Base-by-base conservation (phyloP, 345 rosid genomes). In the Gossypioides kirkii region DNA sequence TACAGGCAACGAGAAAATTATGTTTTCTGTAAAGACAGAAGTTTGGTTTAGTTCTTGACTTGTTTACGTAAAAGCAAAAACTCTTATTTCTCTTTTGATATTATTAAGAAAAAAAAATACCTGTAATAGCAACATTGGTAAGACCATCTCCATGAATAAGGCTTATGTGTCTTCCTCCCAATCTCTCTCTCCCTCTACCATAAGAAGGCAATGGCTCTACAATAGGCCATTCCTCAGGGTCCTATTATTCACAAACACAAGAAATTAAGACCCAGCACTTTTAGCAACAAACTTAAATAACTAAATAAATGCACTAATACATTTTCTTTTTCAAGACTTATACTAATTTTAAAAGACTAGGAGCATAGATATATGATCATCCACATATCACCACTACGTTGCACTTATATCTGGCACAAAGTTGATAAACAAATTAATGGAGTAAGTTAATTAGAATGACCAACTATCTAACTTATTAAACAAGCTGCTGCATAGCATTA, bases 131-230 rank as follows among this genome's bases (percentile, higher is more conserved):
- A 26, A 96, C 98, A 83, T 96, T 80, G n/a, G 78, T 76, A 73
- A 96, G 94, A 22, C 90, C 91, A 76, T 96, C 81, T 76, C 99
- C 99, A 77, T 96, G 99, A 74, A 96, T 90, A 78, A 96, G 97
- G 82, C 99, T 96, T 60, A 96, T 90, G 77, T 96, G 97, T 77
- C 99, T 87, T 74, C 90, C 98, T 67, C 99, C 98, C 79, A 84
- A 77, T 80, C 99, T 90, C 83, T 96, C 99, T 78, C 99, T 87
- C 70, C 99, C 99, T 84, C 99, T 91, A 84, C 99, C 99, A 82
- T 96, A 93, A 70, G 99, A 96, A 82, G 97, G 98, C 80, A 96
- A 81, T 10, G 99, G 88, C 83, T 87, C 87, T 75, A 96, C 75
- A 28, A 96, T 78, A 16, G 98, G 99, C 99, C 99, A 96, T 74